phyloP scores from a whole-genome alignment of 2,329 filamentous ascomycete species.

The Delphinella strobiligena region DNA sequence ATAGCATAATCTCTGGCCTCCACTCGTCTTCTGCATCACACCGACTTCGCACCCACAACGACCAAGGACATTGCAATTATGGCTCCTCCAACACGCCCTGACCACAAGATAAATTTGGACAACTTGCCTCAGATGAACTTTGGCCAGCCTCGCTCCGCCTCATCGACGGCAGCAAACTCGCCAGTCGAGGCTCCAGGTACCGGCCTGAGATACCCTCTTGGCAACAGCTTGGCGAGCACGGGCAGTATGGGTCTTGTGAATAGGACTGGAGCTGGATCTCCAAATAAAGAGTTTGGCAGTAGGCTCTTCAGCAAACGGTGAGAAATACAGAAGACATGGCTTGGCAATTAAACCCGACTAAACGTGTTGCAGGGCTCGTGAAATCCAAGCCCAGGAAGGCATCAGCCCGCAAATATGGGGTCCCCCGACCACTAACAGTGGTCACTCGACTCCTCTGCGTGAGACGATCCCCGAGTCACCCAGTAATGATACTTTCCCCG shows the following conservation, averaged over 20 bases:
- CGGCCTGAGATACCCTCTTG: constrained; percentile 59
- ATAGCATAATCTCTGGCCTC: background rate
- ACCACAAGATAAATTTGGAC: constrained; percentile 72
- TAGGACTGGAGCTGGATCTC: constrained; percentile 85
- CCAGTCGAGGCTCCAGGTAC: constrained; percentile 61
- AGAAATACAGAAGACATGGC: constrained; percentile 21
- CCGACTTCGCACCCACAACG: background rate
- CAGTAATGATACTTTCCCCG: constrained; percentile 81
- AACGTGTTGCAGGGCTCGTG: constrained; percentile 57
- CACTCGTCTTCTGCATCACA: background rate
- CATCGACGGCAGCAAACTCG: constrained; percentile 69
- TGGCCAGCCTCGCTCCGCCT: constrained; percentile 59
- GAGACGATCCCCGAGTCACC: constrained; percentile 97
- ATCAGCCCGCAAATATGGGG: constrained; percentile 69
- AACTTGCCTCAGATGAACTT: constrained; percentile 59
- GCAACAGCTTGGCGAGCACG: constrained; percentile 46
- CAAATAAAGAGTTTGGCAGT: constrained; percentile 78
- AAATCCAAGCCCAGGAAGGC: constrained; percentile 95
- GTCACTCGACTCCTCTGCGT: constrained; percentile 87
- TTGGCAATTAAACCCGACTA: background rate
- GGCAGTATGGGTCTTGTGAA: constrained; percentile 41
- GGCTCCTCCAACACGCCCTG: constrained; percentile 68
- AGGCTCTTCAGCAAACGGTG: constrained; percentile 90
- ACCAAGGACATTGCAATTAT: constrained; percentile 44
- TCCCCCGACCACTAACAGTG: constrained; percentile 87